Conservation (phyloP, 345 rosid genomes). For the Syzygium jambos region DNA sequence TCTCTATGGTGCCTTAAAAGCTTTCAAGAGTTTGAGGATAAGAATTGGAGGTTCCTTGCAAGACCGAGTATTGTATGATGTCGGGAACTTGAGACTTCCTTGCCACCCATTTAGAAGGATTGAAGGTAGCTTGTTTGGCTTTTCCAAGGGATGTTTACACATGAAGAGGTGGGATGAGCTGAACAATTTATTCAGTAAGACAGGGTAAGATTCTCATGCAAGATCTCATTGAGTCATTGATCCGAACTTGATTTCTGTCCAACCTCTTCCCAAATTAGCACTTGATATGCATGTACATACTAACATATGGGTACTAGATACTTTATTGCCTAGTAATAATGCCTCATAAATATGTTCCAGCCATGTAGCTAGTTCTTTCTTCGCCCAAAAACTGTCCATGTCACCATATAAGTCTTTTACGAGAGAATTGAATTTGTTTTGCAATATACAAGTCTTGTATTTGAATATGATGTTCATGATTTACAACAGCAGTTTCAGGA, state of each 20-base stretch:
- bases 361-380: background rate
- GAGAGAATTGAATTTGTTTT: background rate
- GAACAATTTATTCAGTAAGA: slow-evolving; percentile 41
- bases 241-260: fast-evolving
- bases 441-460: background rate
- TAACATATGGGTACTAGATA: background rate
- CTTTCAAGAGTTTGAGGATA: slow-evolving; percentile 73
- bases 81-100: slow-evolving; percentile 47
- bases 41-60: slow-evolving; percentile 95
- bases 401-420: background rate
- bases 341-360: background rate
- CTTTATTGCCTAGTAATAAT: background rate
- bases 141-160: slow-evolving; percentile 86
- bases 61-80: slow-evolving; percentile 79
- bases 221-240: background rate
- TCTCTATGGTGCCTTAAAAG: slow-evolving; percentile 23
- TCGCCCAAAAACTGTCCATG: background rate
- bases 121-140: slow-evolving; percentile 67
- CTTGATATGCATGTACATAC: background rate
- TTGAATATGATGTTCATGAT: background rate
- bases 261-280: background rate
- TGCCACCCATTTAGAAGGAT: slow-evolving; percentile 66
- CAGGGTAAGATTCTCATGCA: slow-evolving; percentile 41
- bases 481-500: background rate
- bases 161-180: slow-evolving; percentile 94